phyloP scores from a whole-genome alignment of 805 yeast genomes.

The Lipomyces chichibuensis region DNA sequence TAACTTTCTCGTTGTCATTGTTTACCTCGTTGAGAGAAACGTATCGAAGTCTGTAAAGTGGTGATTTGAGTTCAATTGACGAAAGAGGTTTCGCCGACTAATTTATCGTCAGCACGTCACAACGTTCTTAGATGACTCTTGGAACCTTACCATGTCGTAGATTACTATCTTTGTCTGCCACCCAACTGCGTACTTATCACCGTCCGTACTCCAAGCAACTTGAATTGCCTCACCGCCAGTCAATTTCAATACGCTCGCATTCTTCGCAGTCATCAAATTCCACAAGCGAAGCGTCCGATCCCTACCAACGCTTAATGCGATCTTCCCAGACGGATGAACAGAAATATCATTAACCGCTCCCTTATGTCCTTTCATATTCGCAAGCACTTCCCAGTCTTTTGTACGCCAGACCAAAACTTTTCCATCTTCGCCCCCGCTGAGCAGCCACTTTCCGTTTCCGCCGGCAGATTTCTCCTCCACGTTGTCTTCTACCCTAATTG shows the following conservation, averaged over 20 bases:
- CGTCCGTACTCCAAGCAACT: constrained; percentile 61
- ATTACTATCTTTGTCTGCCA: constrained; percentile 65
- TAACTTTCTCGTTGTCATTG: background rate
- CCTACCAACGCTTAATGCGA: constrained; percentile 85
- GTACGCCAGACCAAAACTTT: constrained; percentile 90
- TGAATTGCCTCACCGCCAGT: constrained; percentile 38
- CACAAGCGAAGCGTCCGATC: constrained; percentile 85
- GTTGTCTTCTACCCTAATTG: constrained; percentile 1
- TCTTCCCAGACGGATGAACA: constrained; percentile 86
- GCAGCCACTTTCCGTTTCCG: constrained; percentile 73
- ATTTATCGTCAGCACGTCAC: constrained; percentile 51
- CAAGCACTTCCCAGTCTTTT: constrained; percentile 94
- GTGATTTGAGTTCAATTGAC: constrained; percentile 48
- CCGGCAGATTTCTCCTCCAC: constrained; percentile 25
- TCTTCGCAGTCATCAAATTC: constrained; percentile 96
- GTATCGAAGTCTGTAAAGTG: constrained; percentile 71
- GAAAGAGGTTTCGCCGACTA: constrained; percentile 22
- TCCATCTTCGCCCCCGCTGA: constrained; percentile 91
- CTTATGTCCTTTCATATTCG: constrained; percentile 84
- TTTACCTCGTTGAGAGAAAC: constrained; percentile 47
- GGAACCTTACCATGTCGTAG: constrained; percentile 46
- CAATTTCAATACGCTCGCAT: constrained; percentile 77
- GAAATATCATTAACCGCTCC: constrained; percentile 83
- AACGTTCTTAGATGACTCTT: too few species aligned
- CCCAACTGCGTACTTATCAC: constrained; percentile 78